These are phyloP conservation scores for Cerrena zonata DNA, from an alignment of 1,284 basidiomycete species.

Conservation along the genomic window DNA sequence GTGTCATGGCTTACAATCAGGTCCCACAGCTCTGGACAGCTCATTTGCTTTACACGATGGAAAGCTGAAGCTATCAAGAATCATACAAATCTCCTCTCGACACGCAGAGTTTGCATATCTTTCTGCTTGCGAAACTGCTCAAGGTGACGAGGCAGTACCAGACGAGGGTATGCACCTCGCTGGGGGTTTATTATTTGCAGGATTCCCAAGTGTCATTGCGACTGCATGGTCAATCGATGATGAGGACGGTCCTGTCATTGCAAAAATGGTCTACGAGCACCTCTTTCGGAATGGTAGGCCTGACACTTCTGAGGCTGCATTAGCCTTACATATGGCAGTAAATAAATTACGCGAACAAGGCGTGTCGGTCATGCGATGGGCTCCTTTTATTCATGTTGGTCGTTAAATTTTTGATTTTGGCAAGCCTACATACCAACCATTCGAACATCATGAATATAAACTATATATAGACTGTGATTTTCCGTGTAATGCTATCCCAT, in stretches of 20 bases:
- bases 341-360: neutral
- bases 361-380: neutral
- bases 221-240: conserved; percentile 26
- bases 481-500: neutral
- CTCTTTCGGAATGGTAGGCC: neutral
- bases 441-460: too few relatives aligned
- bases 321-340: neutral
- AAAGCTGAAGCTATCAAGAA: neutral
- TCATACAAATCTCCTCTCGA: neutral
- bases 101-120: conserved; percentile 24
- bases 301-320: neutral
- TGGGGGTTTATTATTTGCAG: conserved; percentile 29
- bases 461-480: conserved; percentile 5
- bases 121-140: conserved; percentile 33
- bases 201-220: conserved; percentile 28
- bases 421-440: too few relatives aligned
- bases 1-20: conserved; percentile 26
- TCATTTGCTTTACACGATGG: neutral
- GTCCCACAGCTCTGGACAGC: neutral
- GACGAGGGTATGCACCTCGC: conserved; percentile 30
- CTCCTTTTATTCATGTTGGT: neutral
- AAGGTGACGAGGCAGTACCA: conserved; percentile 19
- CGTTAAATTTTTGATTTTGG: too few relatives aligned
- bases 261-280: neutral
- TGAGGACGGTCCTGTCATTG: neutral